These are phyloP conservation scores for Raphanus sativus DNA, from an alignment of 345 rosid species.

Conservation along the genomic window DNA sequence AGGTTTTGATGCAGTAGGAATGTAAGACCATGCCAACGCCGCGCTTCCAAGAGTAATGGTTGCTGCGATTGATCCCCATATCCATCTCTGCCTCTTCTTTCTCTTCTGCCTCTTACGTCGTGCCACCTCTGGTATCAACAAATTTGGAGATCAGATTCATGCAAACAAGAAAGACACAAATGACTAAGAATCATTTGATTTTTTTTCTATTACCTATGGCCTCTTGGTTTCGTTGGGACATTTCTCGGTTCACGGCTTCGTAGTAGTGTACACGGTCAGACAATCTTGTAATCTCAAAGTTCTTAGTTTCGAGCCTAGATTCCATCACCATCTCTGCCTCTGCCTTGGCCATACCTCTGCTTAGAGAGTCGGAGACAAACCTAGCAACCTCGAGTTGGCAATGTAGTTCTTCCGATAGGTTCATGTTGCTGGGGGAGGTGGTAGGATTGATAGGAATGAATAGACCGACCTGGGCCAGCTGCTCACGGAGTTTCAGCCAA, in stretches of 20 bases:
- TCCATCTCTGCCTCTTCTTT: slow-evolving; percentile 67
- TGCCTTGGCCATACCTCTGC: slow-evolving; percentile 74
- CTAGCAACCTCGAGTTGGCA: slow-evolving; percentile 66
- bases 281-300: slow-evolving; percentile 78
- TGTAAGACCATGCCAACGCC: slow-evolving; percentile 76
- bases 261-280: slow-evolving; percentile 76
- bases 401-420: slow-evolving; percentile 58
- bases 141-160: neutral
- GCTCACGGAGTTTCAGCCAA: slow-evolving; percentile 72
- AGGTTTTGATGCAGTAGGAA: slow-evolving; percentile 47
- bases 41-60: slow-evolving; percentile 63
- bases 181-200: neutral
- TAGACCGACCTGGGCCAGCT: slow-evolving; percentile 65
- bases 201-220: slow-evolving; percentile 51
- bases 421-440: slow-evolving; percentile 37
- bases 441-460: slow-evolving; percentile 58
- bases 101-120: slow-evolving; percentile 57
- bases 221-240: slow-evolving; percentile 89
- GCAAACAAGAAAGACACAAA: too few species aligned
- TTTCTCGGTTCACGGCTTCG: slow-evolving; percentile 76
- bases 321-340: slow-evolving; percentile 76
- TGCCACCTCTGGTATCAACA: slow-evolving; percentile 52
- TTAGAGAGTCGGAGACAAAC: slow-evolving; percentile 71
- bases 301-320: slow-evolving; percentile 61
- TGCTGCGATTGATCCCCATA: slow-evolving; percentile 75